These are phyloP conservation scores for Cercophora sp. DNA, from an alignment of 495 filamentous ascomycete genomes.

Conservation along the genomic window DNA sequence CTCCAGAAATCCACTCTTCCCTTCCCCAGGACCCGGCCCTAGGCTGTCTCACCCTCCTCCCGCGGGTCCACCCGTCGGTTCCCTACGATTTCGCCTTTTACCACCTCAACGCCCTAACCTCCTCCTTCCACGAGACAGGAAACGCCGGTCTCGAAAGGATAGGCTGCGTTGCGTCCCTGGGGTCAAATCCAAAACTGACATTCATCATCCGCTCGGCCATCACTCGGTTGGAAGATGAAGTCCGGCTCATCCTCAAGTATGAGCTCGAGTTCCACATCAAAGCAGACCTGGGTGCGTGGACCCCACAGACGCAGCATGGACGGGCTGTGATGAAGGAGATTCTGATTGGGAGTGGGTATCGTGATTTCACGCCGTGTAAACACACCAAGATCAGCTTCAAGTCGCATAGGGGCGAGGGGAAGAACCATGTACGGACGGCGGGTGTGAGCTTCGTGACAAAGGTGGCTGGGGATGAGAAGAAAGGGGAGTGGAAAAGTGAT, in stretches of 20 bases:
- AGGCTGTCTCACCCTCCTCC: constrained; percentile 16
- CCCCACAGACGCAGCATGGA: not conserved
- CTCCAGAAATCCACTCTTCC: constrained; percentile 14
- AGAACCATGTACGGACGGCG: constrained; percentile 14
- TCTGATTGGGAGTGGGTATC: constrained; percentile 18
- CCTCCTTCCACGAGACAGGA: not conserved
- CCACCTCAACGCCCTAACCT: constrained; percentile 20
- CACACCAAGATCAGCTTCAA: constrained; percentile 21
- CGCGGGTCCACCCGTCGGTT: constrained; percentile 22
- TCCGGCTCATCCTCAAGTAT: constrained; percentile 19
- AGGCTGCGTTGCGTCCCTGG: constrained; percentile 9
- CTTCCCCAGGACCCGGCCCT: constrained; percentile 13
- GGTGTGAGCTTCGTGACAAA: constrained; percentile 1
- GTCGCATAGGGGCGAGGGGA: constrained; percentile 17
- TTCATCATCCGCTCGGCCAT: constrained; percentile 3
- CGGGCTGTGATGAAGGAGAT: constrained; percentile 12
- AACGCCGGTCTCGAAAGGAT: not conserved
- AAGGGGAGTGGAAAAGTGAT: constrained; percentile 20
- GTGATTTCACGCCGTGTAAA: constrained; percentile 20
- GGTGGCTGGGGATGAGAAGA: not conserved
- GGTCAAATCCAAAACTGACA: constrained; percentile 9
- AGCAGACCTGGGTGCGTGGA: constrained; percentile 19
- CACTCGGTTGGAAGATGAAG: not conserved
- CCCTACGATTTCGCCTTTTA: constrained; percentile 24
- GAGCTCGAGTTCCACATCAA: constrained; percentile 18